A percentile compares a stretch with the other conserved stretches of the same genome.
Evolutionary conservation across 1,284 basidiomycete species (phyloP).

Genomic region (Coniferiporia weirii): DNA sequence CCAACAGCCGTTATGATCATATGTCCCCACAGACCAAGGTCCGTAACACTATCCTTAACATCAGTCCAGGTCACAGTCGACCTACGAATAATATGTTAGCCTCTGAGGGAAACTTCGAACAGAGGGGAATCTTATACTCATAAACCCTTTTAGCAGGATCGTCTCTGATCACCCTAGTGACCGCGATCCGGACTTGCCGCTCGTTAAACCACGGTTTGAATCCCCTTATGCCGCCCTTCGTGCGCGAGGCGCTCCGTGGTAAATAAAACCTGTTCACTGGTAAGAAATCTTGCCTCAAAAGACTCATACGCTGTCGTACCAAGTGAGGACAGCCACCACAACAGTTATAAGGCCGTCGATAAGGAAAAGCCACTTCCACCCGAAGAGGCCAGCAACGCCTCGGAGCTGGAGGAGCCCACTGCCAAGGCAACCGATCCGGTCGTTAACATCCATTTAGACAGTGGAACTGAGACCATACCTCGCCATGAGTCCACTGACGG

Average conservation of each 20-base stretch:
- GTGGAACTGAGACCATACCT: not conserved
- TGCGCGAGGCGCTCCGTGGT: conserved; percentile 26
- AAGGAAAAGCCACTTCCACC: conserved; percentile 39
- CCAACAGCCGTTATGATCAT: conserved; percentile 31
- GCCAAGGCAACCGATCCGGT: not conserved
- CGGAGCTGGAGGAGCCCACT: conserved; percentile 32
- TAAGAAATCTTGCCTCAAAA: not conserved
- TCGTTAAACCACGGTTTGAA: conserved; percentile 32
- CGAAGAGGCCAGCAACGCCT: conserved; percentile 30
- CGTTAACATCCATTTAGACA: not conserved
- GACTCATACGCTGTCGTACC: conserved; percentile 20
- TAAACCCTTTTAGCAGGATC: conserved; percentile 34
- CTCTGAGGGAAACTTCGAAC: not conserved
- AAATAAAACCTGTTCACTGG: conserved; percentile 31
- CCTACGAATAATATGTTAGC: conserved; percentile 18
- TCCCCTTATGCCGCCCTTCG: conserved; percentile 30
- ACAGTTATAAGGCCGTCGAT: conserved; percentile 35
- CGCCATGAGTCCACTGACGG: conserved; percentile 36
- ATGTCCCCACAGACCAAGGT: conserved; percentile 33
- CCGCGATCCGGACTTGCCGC: conserved; percentile 32
- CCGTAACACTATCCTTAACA: conserved; percentile 31
- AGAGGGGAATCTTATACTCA: conserved; percentile 25
- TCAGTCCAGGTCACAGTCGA: conserved; percentile 31
- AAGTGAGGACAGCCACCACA: conserved; percentile 29
- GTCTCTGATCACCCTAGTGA: conserved; percentile 33